These are phyloP conservation scores for Helianthus annuus DNA, from an alignment of 129 eudicot species.

Conservation along the genomic window DNA sequence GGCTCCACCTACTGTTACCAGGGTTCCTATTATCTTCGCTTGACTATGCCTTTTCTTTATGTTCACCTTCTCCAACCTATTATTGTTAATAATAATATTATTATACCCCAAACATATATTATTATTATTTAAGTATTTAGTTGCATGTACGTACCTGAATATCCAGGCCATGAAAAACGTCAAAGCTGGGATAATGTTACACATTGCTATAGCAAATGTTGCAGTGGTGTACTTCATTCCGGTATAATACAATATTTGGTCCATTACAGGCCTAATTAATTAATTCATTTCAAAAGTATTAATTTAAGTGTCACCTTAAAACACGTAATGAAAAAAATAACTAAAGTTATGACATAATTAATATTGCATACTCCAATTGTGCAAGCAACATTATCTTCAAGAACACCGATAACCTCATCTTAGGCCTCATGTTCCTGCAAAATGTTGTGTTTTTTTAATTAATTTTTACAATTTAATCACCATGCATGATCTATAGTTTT, in stretches of 20 bases:
- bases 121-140: not conserved
- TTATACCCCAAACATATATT: too few species aligned
- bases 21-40: conserved; percentile 73
- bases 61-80: conserved; percentile 69
- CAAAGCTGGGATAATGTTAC: conserved; percentile 67
- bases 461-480: not conserved
- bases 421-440: conserved; percentile 60
- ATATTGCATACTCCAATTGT: conserved; percentile 52
- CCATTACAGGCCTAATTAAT: conserved; percentile 66
- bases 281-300: not conserved
- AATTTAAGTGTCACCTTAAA: not conserved
- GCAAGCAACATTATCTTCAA: conserved; percentile 60
- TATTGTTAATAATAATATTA: too few species aligned
- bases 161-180: conserved; percentile 70
- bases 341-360: not conserved
- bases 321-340: too few species aligned
- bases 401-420: conserved; percentile 54
- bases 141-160: conserved; percentile 35
- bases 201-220: conserved; percentile 59
- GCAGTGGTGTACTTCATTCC: conserved; percentile 70
- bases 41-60: conserved; percentile 52
- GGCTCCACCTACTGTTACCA: conserved; percentile 77
- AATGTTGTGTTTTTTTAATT: not conserved
- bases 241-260: conserved; percentile 58
- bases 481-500: not conserved